Evolutionary conservation across 768 basidiomycete genomes (phyloP).

Genomic region (Podaxis mareebaensis): DNA sequence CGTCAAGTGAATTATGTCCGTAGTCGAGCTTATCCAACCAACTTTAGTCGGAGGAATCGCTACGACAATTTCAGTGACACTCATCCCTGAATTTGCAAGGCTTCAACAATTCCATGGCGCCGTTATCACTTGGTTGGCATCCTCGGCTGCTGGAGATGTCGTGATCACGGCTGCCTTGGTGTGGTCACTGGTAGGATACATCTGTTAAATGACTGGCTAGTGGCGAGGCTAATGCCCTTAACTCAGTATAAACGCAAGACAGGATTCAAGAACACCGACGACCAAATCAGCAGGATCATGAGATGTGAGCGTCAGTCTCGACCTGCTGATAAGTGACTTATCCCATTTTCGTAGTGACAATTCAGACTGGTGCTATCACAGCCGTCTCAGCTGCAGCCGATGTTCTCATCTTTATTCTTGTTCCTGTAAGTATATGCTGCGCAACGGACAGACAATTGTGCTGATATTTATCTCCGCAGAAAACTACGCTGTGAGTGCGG

Average conservation of each 20-base stretch:
- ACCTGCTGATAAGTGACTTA: neutral
- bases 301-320: slow-evolving; percentile 11
- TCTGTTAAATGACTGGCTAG: slow-evolving; percentile 21
- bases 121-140: slow-evolving; percentile 44
- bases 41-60: slow-evolving; percentile 1
- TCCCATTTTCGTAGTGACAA: slow-evolving; percentile 30
- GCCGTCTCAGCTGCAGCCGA: slow-evolving; percentile 29
- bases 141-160: slow-evolving; percentile 44
- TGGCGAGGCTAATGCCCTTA: slow-evolving; percentile 21
- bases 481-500: slow-evolving; percentile 22
- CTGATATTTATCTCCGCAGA: slow-evolving; percentile 1
- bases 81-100: slow-evolving; percentile 9
- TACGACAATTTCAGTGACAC: slow-evolving; percentile 10
- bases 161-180: slow-evolving; percentile 46
- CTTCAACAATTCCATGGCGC: slow-evolving; percentile 30
- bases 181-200: slow-evolving; percentile 38
- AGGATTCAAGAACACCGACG: slow-evolving; percentile 41
- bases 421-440: slow-evolving; percentile 21
- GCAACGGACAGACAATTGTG: neutral
- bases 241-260: slow-evolving; percentile 36
- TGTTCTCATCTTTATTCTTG: slow-evolving; percentile 28
- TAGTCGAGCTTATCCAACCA: neutral
- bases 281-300: slow-evolving; percentile 37
- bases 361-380: slow-evolving; percentile 44
- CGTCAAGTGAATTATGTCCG: neutral